phyloP scores from a whole-genome alignment of 176 grass and related monocot genomes.

The Triticum dicoccoides region DNA sequence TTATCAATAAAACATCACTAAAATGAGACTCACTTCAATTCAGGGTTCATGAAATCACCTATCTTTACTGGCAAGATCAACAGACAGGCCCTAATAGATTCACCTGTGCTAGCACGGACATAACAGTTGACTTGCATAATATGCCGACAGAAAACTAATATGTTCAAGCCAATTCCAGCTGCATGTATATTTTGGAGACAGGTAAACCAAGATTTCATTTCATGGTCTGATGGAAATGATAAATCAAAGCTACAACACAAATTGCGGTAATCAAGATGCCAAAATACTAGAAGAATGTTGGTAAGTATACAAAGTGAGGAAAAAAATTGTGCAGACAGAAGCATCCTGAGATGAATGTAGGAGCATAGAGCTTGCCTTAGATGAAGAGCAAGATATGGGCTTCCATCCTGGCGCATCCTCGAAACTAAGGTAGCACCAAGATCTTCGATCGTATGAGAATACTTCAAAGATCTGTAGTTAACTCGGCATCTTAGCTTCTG shows the following conservation, averaged over 20 bases:
- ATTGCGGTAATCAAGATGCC: background rate
- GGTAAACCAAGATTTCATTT: background rate
- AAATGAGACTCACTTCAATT: background rate
- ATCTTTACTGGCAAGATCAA: conserved; percentile 1
- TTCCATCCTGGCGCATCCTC: conserved; percentile 69
- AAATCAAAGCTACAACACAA: background rate
- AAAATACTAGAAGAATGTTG: background rate
- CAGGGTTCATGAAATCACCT: background rate
- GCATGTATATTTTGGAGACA: conserved; percentile 18
- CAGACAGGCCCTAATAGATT: background rate
- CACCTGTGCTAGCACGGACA: background rate
- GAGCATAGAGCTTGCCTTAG: conserved; percentile 65
- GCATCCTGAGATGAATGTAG: conserved; percentile 19
- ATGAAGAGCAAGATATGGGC: conserved; percentile 94
- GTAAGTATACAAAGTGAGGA: conserved; percentile 1
- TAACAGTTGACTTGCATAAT: background rate
- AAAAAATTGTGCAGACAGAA: background rate
- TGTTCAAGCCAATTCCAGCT: background rate
- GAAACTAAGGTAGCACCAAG: conserved; percentile 80
- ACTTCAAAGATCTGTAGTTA: conserved; percentile 91
- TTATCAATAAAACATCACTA: background rate
- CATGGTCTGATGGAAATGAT: background rate
- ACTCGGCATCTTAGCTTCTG: conserved; percentile 93
- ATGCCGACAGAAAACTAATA: background rate
- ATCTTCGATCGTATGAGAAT: conserved; percentile 86